Percentiles rank a stretch among this genome's conserved stretches.
Conservation (phyloP, 2,329 filamentous ascomycete genomes). For the Penicillium sp. region DNA sequence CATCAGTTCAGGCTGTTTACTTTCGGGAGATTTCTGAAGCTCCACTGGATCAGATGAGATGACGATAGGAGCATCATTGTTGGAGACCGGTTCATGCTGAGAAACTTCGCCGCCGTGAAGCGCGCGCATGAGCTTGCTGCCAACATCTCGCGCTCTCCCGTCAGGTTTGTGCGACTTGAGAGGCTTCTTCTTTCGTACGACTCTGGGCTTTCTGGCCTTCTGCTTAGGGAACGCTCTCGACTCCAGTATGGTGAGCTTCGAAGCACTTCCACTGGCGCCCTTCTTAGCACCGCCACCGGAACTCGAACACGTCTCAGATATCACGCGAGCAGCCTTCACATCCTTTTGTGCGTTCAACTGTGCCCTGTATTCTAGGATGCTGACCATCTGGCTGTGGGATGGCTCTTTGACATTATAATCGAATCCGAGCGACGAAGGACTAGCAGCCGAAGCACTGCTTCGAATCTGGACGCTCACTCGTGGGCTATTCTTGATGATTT, state of each 20-base stretch:
- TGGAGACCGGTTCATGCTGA: not conserved
- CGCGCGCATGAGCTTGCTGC: constrained; percentile 7
- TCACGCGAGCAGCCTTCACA: not conserved
- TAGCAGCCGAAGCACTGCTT: constrained; percentile 7
- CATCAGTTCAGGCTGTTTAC: not conserved
- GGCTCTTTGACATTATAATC: not conserved
- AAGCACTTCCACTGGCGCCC: not conserved
- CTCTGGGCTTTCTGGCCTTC: not conserved
- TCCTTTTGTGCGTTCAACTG: not conserved
- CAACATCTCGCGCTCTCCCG: constrained; percentile 7
- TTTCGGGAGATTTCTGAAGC: not conserved
- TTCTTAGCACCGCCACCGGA: not conserved
- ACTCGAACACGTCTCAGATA: not conserved
- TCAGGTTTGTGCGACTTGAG: not conserved
- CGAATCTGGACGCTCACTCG: constrained; percentile 11
- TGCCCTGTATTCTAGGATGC: constrained; percentile 5
- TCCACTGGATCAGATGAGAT: constrained; percentile 5
- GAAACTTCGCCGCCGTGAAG: not conserved
- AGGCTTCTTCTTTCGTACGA: not conserved
- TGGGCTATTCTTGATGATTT: not conserved
- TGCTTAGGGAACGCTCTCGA: not conserved
- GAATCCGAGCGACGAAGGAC: not conserved
- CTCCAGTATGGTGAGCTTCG: constrained; percentile 5
- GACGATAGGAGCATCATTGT: not conserved
- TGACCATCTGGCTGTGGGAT: constrained; percentile 3